Conservation (phyloP, 352 stramenopile species). For the Globisporangium polare region DNA sequence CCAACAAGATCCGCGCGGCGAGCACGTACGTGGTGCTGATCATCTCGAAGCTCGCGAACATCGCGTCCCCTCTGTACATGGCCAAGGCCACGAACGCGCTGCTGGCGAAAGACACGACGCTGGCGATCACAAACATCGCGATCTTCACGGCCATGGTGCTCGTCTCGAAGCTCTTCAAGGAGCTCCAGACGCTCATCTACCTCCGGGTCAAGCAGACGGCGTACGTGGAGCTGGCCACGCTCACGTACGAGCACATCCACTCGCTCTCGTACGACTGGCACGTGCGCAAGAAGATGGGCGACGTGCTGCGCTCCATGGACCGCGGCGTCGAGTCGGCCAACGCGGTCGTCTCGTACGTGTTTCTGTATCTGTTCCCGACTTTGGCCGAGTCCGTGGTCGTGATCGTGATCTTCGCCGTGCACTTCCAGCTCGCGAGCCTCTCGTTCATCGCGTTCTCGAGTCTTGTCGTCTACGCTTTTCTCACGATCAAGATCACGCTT, state of each 20-base stretch:
- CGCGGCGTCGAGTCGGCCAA: slow-evolving; percentile 90
- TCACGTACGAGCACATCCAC: slow-evolving; percentile 96
- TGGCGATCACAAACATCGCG: slow-evolving; percentile 53
- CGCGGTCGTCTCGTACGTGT: slow-evolving; percentile 96
- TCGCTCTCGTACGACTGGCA: slow-evolving; percentile 97
- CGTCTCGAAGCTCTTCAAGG: slow-evolving; percentile 89
- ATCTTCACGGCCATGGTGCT: slow-evolving; percentile 87
- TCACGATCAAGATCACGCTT: slow-evolving; percentile 96
- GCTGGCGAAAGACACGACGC: slow-evolving; percentile 45
- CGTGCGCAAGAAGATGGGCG: slow-evolving; percentile 96
- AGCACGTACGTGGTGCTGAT: slow-evolving; percentile 93
- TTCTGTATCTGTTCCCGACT: slow-evolving; percentile 95
- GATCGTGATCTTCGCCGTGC: slow-evolving; percentile 87
- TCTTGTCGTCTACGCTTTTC: slow-evolving; percentile 93
- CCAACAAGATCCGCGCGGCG: slow-evolving; percentile 76
- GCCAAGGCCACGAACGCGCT: slow-evolving; percentile 91
- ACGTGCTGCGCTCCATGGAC: slow-evolving; percentile 94
- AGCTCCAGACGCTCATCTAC: slow-evolving; percentile 94
- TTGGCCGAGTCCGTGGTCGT: slow-evolving; percentile 95
- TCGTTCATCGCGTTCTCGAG: slow-evolving; percentile 93
- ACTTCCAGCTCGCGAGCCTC: slow-evolving; percentile 92
- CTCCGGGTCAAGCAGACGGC: slow-evolving; percentile 96
- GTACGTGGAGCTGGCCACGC: slow-evolving; percentile 96
- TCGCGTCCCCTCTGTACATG: slow-evolving; percentile 92
- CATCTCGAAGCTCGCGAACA: slow-evolving; percentile 89